A percentile compares a stretch with the other conserved stretches of the same genome.
Conservation (phyloP, 768 basidiomycete genomes). For the Trichaptum fuscoviolaceum region DNA sequence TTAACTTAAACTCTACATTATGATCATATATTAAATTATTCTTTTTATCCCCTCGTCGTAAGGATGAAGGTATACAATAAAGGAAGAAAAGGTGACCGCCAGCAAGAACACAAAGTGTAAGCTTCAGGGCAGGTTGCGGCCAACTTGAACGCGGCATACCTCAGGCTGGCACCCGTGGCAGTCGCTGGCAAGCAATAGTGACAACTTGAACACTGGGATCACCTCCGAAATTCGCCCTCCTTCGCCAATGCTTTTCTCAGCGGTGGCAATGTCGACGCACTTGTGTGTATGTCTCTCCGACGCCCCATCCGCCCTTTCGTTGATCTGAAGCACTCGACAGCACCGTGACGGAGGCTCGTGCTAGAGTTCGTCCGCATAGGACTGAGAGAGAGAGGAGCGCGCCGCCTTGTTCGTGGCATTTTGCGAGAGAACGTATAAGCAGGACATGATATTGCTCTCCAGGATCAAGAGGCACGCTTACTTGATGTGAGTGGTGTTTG, state of each 20-base stretch:
- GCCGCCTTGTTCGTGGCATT: constrained; percentile 73
- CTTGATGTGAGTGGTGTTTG: constrained; percentile 92
- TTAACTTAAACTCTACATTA: too few relatives aligned
- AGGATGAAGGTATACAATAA: too few relatives aligned
- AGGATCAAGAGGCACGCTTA: constrained; percentile 96
- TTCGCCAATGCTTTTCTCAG: constrained; percentile 99
- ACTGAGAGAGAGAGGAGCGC: constrained; percentile 70
- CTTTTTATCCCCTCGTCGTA: too few relatives aligned
- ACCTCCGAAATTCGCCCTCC: constrained; percentile 91
- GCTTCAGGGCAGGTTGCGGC: too few relatives aligned
- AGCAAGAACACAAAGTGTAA: too few relatives aligned
- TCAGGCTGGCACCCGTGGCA: too few relatives aligned
- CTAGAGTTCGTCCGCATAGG: constrained; percentile 96
- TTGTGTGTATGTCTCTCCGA: constrained; percentile 88
- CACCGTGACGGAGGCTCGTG: constrained; percentile 73
- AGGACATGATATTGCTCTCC: constrained; percentile 85
- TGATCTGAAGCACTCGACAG: constrained; percentile 85
- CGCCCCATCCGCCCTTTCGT: constrained; percentile 94
- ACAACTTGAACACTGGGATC: too few relatives aligned
- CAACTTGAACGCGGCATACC: too few relatives aligned
- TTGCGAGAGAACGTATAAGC: constrained; percentile 84
- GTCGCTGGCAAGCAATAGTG: too few relatives aligned
- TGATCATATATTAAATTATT: too few relatives aligned
- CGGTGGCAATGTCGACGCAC: constrained; percentile 90
- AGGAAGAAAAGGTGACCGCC: too few relatives aligned